Conservation (phyloP, 306 rosid genomes). For the Vachellia pachyceras region DNA sequence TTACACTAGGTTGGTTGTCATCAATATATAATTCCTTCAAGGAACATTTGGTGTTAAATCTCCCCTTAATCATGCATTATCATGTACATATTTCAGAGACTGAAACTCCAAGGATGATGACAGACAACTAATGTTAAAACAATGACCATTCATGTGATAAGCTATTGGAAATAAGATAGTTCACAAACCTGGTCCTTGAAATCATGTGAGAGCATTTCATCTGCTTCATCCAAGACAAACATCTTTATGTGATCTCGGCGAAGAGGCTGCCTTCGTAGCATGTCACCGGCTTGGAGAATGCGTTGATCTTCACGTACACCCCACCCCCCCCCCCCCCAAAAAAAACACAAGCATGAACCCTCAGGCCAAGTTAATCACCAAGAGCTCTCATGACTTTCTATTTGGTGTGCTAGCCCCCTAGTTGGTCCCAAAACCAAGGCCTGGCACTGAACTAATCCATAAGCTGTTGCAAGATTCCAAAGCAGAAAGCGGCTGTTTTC, state of each 20-base stretch:
- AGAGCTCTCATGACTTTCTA: constrained; percentile 99
- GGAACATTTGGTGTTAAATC: not conserved
- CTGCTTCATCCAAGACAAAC: too few species aligned
- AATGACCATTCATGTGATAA: too few species aligned
- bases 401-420: constrained; percentile 95
- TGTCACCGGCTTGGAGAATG: too few species aligned
- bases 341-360: too few species aligned
- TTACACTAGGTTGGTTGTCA: not conserved
- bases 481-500: constrained; percentile 96
- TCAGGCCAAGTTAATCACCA: too few species aligned
- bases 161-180: not conserved
- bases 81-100: not conserved
- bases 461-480: constrained; percentile 92
- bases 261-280: too few species aligned
- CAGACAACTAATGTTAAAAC: not conserved
- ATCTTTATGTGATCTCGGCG: too few species aligned
- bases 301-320: too few species aligned
- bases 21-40: not conserved
- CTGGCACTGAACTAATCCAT: constrained; percentile 82
- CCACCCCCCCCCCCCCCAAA: too few species aligned
- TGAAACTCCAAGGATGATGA: not conserved
- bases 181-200: constrained; percentile 25
- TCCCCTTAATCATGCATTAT: not conserved
- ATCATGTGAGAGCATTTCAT: too few species aligned
- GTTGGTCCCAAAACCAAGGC: constrained; percentile 96